phyloP scores from a whole-genome alignment of 257 asterid genomes.

The Cinchona pubescens region DNA sequence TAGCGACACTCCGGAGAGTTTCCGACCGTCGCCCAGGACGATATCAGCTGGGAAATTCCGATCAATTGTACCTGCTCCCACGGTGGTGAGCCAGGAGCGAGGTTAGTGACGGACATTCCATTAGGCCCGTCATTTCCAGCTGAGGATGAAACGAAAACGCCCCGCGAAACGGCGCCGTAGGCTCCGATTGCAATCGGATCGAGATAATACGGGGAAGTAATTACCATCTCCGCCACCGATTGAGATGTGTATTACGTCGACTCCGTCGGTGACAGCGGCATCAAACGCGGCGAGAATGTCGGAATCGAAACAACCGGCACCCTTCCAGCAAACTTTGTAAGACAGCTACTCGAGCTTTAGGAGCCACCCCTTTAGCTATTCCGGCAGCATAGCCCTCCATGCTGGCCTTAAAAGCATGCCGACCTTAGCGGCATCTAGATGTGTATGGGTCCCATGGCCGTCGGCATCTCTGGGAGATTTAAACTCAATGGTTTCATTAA shows the following conservation, averaged over 20 bases:
- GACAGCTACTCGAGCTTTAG: constrained; percentile 82
- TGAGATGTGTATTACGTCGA: constrained; percentile 72
- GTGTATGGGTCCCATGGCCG: constrained; percentile 97
- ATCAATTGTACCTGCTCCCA: constrained; percentile 91
- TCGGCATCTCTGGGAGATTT: constrained; percentile 87
- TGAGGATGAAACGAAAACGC: constrained; percentile 79
- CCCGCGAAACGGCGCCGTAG: constrained; percentile 91
- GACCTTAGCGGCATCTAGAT: too few relatives aligned
- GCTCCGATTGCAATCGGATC: constrained; percentile 82
- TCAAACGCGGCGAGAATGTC: constrained; percentile 88
- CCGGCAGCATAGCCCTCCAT: constrained; percentile 87
- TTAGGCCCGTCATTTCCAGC: constrained; percentile 97
- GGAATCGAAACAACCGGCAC: constrained; percentile 85
- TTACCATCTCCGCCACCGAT: constrained; percentile 93
- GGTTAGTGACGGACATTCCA: constrained; percentile 76
- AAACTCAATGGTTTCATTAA: constrained; percentile 59
- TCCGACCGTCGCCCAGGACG: constrained; percentile 59
- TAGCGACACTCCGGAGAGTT: constrained; percentile 69
- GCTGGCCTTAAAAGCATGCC: too few relatives aligned
- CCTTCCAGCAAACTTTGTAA: constrained; percentile 94
- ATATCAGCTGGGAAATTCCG: constrained; percentile 92
- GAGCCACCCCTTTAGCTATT: constrained; percentile 84
- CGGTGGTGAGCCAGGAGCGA: constrained; percentile 88
- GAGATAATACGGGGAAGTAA: constrained; percentile 61
- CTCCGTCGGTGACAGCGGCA: constrained; percentile 89